Conservation (phyloP, 306 rosid species). For the Citrullus mucosospermus region DNA sequence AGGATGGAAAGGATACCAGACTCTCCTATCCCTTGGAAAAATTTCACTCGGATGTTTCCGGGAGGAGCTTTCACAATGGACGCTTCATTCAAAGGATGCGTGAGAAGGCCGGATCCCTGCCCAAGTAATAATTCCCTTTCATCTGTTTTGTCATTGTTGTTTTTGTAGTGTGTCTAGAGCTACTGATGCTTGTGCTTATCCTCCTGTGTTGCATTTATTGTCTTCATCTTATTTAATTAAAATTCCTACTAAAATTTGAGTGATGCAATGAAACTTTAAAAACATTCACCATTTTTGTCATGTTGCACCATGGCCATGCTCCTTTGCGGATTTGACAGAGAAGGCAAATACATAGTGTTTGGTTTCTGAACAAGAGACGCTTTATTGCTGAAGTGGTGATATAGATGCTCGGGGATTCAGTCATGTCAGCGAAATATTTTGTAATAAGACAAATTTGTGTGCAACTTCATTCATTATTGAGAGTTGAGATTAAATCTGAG, state of each 20-base stretch:
- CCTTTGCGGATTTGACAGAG: background rate
- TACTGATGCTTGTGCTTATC: background rate
- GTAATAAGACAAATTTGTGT: background rate
- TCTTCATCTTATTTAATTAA: background rate
- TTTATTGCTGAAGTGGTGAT: background rate
- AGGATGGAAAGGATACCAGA: constrained; percentile 72
- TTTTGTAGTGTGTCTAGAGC: background rate
- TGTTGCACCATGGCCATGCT: background rate
- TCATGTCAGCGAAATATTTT: background rate
- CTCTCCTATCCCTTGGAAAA: constrained; percentile 85
- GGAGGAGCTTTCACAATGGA: constrained; percentile 95
- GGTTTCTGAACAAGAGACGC: background rate
- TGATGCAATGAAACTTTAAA: background rate
- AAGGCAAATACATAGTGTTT: background rate
- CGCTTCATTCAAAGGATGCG: constrained; percentile 96
- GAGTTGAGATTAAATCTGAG: background rate
- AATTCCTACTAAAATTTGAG: background rate
- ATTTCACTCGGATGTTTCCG: constrained; percentile 70
- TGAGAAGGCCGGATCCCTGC: constrained; percentile 66
- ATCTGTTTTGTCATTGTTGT: background rate
- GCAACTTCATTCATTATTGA: background rate
- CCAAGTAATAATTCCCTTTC: constrained; percentile 48
- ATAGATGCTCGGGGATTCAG: background rate
- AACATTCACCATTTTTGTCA: background rate
- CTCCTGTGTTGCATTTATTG: background rate